Base-by-base conservation (phyloP, 345 rosid species). In the Schrenkiella parvula region DNA sequence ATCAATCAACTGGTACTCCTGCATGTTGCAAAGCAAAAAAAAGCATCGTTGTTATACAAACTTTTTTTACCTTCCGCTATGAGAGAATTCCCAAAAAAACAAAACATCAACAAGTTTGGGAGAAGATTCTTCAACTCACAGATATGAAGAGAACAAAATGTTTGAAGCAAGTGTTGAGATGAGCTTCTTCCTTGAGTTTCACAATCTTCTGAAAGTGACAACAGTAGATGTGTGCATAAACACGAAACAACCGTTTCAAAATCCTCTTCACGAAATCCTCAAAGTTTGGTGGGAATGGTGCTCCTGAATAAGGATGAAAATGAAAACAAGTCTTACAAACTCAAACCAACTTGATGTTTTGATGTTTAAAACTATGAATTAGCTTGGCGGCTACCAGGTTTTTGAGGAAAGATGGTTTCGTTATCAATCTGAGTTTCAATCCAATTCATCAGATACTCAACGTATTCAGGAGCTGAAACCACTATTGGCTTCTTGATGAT, bases 81-180 rank as follows among this genome's bases (percentile, higher is more conserved):
- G 15, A 15, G 6, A 72, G 22, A 39, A 53, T 54, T 64, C n/a
- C 11, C 4, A n/a, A 31, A n/a, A 19, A 42, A 54, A 22, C 17
- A 29, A 48, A 38, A 7, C 4, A 9, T 41, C 55, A 14, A 43
- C 10, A 63, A 22, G n/a, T 43, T 72, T 8, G 0, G 54, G 6
- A 34, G 17, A 64, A 17, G 13, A 38, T 44, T 64, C 58, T 46
- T 64, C 57, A 51, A 81, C 95, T 91, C 82, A 93, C 98, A 68
- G 75, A 72, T 39, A 91, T 79, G 68, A 93, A 93, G 67, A 89
- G 80, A 68, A 93, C 82, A 63, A 91, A 88, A 79, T 91, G 91
- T 80, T 93, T 85, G 84, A 93, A 91, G 84, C 98, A 91, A 46
- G 97, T 91, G 73, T 93, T 91, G 77, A 93, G 82, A 83, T 93